Percentiles rank a stretch among this genome's conserved stretches.
Evolutionary conservation across 345 rosid species (phyloP).

Genomic region (Hypericum androsaemum): DNA sequence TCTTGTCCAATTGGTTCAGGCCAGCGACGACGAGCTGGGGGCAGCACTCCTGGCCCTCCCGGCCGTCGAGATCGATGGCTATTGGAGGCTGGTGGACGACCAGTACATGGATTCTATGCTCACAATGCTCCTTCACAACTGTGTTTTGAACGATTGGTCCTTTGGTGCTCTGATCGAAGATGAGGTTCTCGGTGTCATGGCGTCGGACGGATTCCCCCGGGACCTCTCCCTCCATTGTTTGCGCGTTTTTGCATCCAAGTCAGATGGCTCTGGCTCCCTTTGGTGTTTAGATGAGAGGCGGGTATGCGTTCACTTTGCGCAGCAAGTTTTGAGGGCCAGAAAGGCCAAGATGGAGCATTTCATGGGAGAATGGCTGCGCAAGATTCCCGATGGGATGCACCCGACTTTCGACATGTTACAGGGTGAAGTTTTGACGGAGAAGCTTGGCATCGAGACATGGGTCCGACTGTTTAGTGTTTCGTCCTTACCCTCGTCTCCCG

Average conservation of each 20-base stretch:
- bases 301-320: conserved; percentile 71
- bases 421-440: conserved; percentile 87
- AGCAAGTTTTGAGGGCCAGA: conserved; percentile 45
- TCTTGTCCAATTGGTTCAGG: conserved; percentile 65
- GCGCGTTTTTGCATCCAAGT: conserved; percentile 42
- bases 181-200: conserved; percentile 43
- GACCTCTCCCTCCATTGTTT: conserved; percentile 55
- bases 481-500: conserved; percentile 62
- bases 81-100: conserved; percentile 75
- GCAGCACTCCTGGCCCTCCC: conserved; percentile 47
- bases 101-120: conserved; percentile 54
- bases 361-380: conserved; percentile 56
- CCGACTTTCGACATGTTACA: conserved; percentile 63
- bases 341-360: conserved; percentile 57
- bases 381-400: conserved; percentile 60
- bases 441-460: conserved; percentile 65
- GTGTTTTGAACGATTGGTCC: conserved; percentile 63
- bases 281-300: conserved; percentile 67
- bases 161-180: conserved; percentile 46
- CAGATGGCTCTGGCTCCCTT: conserved; percentile 16
- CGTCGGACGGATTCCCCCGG: conserved; percentile 55
- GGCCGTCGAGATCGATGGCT: conserved; percentile 76
- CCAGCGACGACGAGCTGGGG: conserved; percentile 65
- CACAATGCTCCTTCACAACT: conserved; percentile 53
- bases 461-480: conserved; percentile 52